Evolutionary conservation across 148 eudicot genomes (phyloP), one percentile per base, ranked within the genome.

Genomic region (Rhododendron simsii): DNA sequence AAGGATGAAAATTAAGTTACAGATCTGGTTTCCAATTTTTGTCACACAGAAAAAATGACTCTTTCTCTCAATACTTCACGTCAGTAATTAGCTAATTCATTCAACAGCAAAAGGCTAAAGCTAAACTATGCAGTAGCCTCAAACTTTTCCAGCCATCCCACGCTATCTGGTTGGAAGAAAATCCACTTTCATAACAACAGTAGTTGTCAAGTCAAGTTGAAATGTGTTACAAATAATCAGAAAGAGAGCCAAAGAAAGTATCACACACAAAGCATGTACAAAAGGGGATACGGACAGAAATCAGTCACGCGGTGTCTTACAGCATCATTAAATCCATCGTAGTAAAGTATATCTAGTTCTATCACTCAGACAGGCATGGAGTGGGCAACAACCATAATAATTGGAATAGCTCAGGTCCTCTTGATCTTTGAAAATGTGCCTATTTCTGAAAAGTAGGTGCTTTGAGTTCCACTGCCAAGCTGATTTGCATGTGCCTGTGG

Each of bases 401-500:
- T 20, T 53, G 83, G 83, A 37, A 45, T 35, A 80, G 73, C 86
- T 93, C 93, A 94, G 7, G 90, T 90, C 89, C 91, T 93, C 92
- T 95, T 97, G 86, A 97, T 94, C 95, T 94, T 97, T 23, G 99
- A 95, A 88, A 97, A 95, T 26, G 98, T 95, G 51, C 99, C 99
- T 21, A 92, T 94, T 87, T 97, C 98, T 41, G 99, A 97, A 89
- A 97, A 97, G 82, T 97, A 97, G 55, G 99, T 95, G 87, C 99
- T 97, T 86, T 96, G 99, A 47, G 96, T 97, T 85, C 99, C 99
- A 85, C 95, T 91, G 20, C 96, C 99, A 26, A 97, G 93, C 86
- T 93, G 97, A 90, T 95, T 95, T n/a, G 92, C 96, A 82, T 86
- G 91, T 67, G 99, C 99, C 87, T 95, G 99, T 53, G 99, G 99